phyloP scores from a whole-genome alignment of 176 grass and related monocot genomes.

The Juncus effusus region DNA sequence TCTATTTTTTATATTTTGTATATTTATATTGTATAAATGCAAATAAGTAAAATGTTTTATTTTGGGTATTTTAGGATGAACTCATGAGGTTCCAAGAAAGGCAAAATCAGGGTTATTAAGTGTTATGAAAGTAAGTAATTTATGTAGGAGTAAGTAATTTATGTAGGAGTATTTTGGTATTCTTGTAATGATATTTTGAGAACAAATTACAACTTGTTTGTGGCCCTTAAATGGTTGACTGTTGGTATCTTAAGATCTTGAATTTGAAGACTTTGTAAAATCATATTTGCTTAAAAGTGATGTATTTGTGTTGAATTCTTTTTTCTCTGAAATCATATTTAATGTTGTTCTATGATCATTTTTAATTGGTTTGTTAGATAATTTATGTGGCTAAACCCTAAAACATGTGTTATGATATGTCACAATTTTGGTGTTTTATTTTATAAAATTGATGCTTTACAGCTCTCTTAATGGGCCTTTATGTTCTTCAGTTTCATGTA shows the following conservation, averaged over 20 bases:
- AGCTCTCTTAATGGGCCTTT: no score
- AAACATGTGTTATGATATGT: no score
- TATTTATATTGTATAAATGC: neutral
- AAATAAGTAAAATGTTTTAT: neutral
- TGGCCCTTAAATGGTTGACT: neutral
- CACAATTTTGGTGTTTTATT: no score
- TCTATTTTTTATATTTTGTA: conserved; percentile 1
- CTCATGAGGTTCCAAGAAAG: neutral
- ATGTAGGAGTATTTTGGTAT: neutral
- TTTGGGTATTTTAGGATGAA: conserved; percentile 13
- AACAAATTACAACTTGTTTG: neutral
- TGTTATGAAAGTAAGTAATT: neutral
- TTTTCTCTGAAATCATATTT: no score
- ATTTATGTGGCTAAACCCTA: neutral
- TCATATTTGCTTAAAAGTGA: no score
- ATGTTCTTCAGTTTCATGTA: no score
- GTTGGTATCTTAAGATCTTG: neutral
- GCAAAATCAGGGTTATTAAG: conserved; percentile 17
- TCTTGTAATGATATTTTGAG: conserved; percentile 9
- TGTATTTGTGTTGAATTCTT: no score
- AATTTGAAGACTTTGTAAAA: no score
- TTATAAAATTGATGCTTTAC: no score
- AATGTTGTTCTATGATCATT: neutral
- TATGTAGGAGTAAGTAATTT: neutral
- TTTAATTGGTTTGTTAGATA: neutral